Evolutionary conservation across 1,284 basidiomycete genomes (phyloP).

Genomic region (Peniophora sp.): DNA sequence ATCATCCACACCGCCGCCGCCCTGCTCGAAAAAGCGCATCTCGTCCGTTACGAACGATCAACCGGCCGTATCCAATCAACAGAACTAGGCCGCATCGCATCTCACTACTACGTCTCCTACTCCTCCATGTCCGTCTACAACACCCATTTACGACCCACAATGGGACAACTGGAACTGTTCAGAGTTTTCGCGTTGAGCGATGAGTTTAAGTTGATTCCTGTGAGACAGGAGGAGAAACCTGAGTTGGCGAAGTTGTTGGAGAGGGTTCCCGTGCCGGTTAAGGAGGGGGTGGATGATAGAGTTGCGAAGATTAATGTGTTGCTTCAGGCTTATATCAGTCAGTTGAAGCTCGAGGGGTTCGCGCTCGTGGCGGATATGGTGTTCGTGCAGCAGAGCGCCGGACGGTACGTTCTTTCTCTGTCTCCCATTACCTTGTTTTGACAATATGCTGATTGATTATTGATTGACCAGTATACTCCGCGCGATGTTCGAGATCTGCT

Average conservation of each 20-base stretch:
- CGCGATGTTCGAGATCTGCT: slow-evolving; percentile 96
- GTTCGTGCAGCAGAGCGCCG: slow-evolving; percentile 88
- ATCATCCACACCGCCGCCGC: slow-evolving; percentile 93
- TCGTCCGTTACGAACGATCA: slow-evolving; percentile 90
- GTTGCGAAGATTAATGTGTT: slow-evolving; percentile 97
- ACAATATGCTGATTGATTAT: too few species aligned
- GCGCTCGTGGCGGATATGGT: slow-evolving; percentile 99
- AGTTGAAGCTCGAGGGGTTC: slow-evolving; percentile 91
- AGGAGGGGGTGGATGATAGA: slow-evolving; percentile 94
- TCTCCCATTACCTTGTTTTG: too few species aligned
- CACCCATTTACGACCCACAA: slow-evolving; percentile 84
- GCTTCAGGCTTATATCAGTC: slow-evolving; percentile 92
- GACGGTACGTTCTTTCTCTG: slow-evolving; percentile 42
- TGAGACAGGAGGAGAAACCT: slow-evolving; percentile 69
- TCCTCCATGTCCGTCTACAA: slow-evolving; percentile 97
- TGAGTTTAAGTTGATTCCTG: slow-evolving; percentile 94
- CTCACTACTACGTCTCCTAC: slow-evolving; percentile 95
- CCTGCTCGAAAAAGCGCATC: slow-evolving; percentile 88
- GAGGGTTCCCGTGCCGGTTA: slow-evolving; percentile 94
- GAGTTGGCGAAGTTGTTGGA: slow-evolving; percentile 93
- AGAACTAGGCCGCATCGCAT: slow-evolving; percentile 91
- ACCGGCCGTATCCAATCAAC: slow-evolving; percentile 88
- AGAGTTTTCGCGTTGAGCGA: slow-evolving; percentile 94
- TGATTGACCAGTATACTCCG: slow-evolving; percentile 68
- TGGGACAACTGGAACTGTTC: slow-evolving; percentile 90